Conservation (phyloP, 495 filamentous ascomycete species). For the Oleoguttula mirabilis region DNA sequence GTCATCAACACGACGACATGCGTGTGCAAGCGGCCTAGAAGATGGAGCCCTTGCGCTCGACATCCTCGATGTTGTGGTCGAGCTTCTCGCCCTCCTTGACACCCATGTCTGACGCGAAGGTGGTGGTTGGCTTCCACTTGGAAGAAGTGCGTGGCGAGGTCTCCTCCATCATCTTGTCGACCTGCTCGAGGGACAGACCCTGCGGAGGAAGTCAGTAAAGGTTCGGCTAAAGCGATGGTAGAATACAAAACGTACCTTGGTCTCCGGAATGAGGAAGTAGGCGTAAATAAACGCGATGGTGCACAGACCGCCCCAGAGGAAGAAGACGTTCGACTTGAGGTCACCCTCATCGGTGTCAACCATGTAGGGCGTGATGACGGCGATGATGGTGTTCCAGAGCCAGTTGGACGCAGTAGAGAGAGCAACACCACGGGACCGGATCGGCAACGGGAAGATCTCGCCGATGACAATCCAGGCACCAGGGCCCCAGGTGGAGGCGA, state of each 20-base stretch:
- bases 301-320: conserved; percentile 21
- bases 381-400: conserved; percentile 65
- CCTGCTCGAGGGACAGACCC: conserved; percentile 80
- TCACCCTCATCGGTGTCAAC: conserved; percentile 51
- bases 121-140: conserved; percentile 60
- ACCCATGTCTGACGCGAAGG: conserved; percentile 53
- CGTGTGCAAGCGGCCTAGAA: conserved; percentile 11
- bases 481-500: conserved; percentile 36
- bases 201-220: conserved; percentile 10
- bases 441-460: conserved; percentile 77
- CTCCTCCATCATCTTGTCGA: conserved; percentile 85
- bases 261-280: conserved; percentile 72
- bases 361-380: conserved; percentile 71
- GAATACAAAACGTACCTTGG: conserved; percentile 37
- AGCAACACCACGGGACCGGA: conserved; percentile 68
- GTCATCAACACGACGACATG: too few species aligned
- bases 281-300: conserved; percentile 50
- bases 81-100: conserved; percentile 32
- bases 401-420: conserved; percentile 71
- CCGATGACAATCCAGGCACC: conserved; percentile 71
- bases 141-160: conserved; percentile 55
- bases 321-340: conserved; percentile 63
- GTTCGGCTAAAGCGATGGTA: neutral
- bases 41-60: conserved; percentile 23
- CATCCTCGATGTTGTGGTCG: conserved; percentile 15